Conservation (phyloP, 371 early-diverging fungal genomes). For the Rhizopus sp. region DNA sequence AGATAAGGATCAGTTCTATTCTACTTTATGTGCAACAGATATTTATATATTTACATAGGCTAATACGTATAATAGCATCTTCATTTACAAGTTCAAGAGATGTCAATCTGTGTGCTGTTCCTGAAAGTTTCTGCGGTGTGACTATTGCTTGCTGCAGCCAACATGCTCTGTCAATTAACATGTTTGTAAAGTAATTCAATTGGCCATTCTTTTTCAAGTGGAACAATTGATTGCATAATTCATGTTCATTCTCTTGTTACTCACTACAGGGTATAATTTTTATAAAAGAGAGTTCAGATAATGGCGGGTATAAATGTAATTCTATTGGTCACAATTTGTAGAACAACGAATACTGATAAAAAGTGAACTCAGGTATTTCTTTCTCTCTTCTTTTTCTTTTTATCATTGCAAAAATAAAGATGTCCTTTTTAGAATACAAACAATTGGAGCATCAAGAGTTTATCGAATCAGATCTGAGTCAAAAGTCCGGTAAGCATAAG, state of each 20-base stretch:
- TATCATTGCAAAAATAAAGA: too few relatives aligned
- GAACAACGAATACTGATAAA: background rate
- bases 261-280: too few relatives aligned
- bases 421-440: background rate
- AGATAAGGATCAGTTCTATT: background rate
- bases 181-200: too few relatives aligned
- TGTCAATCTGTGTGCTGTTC: too few relatives aligned
- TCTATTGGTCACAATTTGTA: background rate
- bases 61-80: slow-evolving; percentile 6
- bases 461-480: background rate
- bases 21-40: background rate
- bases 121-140: too few relatives aligned
- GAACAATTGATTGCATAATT: too few relatives aligned
- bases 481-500: background rate
- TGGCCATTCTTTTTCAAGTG: too few relatives aligned
- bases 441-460: background rate
- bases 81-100: background rate
- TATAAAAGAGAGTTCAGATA: too few relatives aligned
- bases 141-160: too few relatives aligned
- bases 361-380: background rate
- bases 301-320: background rate
- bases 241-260: too few relatives aligned
- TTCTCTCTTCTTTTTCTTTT: too few relatives aligned
- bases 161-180: too few relatives aligned
- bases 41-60: slow-evolving; percentile 9